Evolutionary conservation across 1,284 basidiomycete species (phyloP), one percentile per base, ranked within the genome.

Genomic region (Fistulina hepatica): DNA sequence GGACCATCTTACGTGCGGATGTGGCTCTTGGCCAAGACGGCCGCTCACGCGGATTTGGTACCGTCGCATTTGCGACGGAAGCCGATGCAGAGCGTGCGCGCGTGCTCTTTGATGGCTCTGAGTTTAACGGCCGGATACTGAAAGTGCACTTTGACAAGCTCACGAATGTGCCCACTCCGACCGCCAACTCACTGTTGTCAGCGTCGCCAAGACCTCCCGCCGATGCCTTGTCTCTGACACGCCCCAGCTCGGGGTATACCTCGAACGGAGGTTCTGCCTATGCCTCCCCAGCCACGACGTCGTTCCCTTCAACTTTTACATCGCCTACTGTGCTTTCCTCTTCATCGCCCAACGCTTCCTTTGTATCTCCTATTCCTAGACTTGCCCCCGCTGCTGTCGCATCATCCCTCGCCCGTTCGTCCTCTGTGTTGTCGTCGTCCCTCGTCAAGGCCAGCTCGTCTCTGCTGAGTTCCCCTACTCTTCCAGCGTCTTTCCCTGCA

Each of bases 81-180:
- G 65, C 71, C 22, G 93, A 97, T 51, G 91, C 94, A 0, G 80
- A 85, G 43, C 67, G 81, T 17, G 94, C 91, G 1, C 79, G 94
- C 17, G 66, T 70, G 39, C 78, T 85, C 71, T 90, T 91, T 55
- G 84, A 91, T 50, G 85, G 84, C 85, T 90, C 81, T 55, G 89
- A 93, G 51, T 90, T 81, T 56, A 88, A 85, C 51, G 88, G 89
- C 3, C 75, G 89, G 24, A 64, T 69, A 21, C 65, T 92, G 35
- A 91, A 91, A 56, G 88, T 92, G 10, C 86, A 90, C 55, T 85
- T 79, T 52, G 88, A 92, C 63, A 83, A 81, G 54, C 84, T 75
- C 52, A 62, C 70, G 4, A 41, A 4, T 24, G 17, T 10, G 30
- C 36, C 3, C 26, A 33, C 13, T 35, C 32, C 26, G 41, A 37